These are phyloP conservation scores for Cercospora beticola DNA, from an alignment of 2,329 filamentous ascomycete genomes.

Conservation along the genomic window DNA sequence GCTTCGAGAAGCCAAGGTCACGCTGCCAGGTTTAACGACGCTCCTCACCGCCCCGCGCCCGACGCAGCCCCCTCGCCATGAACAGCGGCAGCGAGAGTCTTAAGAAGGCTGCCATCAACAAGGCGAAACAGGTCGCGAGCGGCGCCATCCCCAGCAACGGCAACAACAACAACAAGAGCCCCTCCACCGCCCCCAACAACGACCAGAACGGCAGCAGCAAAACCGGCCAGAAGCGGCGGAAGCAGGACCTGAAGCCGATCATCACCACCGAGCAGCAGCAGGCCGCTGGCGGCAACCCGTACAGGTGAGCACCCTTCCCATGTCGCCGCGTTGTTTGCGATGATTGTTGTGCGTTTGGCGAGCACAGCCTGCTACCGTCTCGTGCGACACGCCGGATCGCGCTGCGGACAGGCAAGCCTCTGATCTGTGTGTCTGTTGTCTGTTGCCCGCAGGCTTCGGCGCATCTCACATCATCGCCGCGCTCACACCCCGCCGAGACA, in stretches of 20 bases:
- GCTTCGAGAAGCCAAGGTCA: constrained; percentile 11
- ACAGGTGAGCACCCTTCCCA: constrained; percentile 11
- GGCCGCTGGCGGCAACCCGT: constrained; percentile 6
- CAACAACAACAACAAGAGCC: constrained; percentile 19
- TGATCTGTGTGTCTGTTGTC: constrained; percentile 5
- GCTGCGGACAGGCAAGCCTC: not conserved
- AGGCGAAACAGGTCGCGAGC: constrained; percentile 64
- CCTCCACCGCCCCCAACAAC: not conserved
- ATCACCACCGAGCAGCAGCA: constrained; percentile 64
- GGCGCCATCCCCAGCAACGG: constrained; percentile 44
- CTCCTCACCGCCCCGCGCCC: constrained; percentile 15
- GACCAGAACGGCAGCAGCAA: constrained; percentile 27
- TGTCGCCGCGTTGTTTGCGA: not conserved
- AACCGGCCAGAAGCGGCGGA: constrained; percentile 69
- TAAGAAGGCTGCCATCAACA: constrained; percentile 61
- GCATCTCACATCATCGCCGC: constrained; percentile 20
- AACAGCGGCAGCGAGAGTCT: constrained; percentile 27
- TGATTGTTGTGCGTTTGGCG: not conserved
- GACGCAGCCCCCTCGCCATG: constrained; percentile 20
- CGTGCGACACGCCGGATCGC: not conserved
- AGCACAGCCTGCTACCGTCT: not conserved
- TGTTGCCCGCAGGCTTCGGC: not conserved
- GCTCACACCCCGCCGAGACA: constrained; percentile 16
- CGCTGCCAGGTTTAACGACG: not conserved
- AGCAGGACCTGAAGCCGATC: constrained; percentile 70